phyloP scores from a whole-genome alignment of 2,329 filamentous ascomycete species.

The Aspergillus phoenicis region DNA sequence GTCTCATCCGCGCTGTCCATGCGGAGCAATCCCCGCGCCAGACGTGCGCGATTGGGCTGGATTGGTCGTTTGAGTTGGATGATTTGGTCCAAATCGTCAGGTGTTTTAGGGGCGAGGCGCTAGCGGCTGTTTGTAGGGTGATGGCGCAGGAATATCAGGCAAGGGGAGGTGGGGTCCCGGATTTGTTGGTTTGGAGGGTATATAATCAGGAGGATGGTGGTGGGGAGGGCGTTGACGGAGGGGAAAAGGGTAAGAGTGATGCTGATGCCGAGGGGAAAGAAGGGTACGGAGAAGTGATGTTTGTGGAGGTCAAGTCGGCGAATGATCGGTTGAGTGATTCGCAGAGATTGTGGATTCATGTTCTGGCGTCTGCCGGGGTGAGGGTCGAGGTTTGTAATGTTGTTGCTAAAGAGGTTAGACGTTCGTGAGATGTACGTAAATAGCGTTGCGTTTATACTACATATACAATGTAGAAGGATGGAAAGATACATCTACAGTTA shows the following conservation, averaged over 20 bases:
- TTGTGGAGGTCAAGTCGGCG: conserved; percentile 77
- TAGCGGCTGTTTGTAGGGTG: conserved; percentile 86
- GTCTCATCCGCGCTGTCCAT: conserved; percentile 70
- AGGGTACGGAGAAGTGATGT: conserved; percentile 63
- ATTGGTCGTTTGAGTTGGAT: conserved; percentile 81
- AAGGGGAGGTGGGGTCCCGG: conserved; percentile 83
- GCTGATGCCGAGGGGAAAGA: neutral
- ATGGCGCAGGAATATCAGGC: conserved; percentile 93
- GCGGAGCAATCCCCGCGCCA: conserved; percentile 66
- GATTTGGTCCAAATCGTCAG: conserved; percentile 77
- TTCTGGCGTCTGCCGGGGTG: conserved; percentile 80
- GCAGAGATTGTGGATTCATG: conserved; percentile 95
- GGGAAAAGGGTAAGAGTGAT: neutral
- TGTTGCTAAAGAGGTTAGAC: conserved; percentile 58
- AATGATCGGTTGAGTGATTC: conserved; percentile 96
- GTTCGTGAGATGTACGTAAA: neutral
- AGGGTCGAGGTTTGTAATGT: conserved; percentile 78
- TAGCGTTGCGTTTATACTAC: too few relatives aligned
- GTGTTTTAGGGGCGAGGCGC: conserved; percentile 77
- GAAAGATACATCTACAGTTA: neutral
- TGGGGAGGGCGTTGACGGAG: too few relatives aligned
- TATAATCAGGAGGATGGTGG: conserved; percentile 28
- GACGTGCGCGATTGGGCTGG: conserved; percentile 87
- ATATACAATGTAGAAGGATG: too few relatives aligned
- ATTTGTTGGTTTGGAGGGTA: conserved; percentile 83